Evolutionary conservation across 805 yeast species (phyloP).

Genomic region (Yamadazyma insecticola): DNA sequence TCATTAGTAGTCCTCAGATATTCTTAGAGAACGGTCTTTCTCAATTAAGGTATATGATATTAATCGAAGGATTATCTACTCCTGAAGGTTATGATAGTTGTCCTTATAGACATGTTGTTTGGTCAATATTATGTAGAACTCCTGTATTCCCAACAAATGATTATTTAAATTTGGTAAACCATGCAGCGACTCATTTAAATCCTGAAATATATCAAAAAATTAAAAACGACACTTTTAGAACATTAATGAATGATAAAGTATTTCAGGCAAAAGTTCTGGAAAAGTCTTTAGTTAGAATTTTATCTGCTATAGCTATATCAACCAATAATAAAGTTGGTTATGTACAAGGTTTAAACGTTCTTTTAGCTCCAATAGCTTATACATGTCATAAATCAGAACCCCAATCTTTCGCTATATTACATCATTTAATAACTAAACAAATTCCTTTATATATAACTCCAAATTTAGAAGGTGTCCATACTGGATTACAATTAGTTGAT

Average conservation of each 20-base stretch:
- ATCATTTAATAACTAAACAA: constrained; percentile 53
- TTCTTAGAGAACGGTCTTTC: constrained; percentile 30
- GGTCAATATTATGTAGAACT: constrained; percentile 72
- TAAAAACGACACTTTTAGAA: constrained; percentile 80
- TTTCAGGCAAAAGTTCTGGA: constrained; percentile 70
- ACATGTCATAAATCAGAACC: constrained; percentile 72
- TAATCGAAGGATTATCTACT: constrained; percentile 35
- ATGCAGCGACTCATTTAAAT: constrained; percentile 42
- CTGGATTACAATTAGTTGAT: constrained; percentile 73
- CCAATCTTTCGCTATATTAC: constrained; percentile 73
- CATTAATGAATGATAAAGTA: constrained; percentile 66
- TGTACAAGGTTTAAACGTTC: constrained; percentile 91
- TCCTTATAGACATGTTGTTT: constrained; percentile 68
- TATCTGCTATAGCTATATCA: constrained; percentile 67
- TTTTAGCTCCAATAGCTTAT: constrained; percentile 79
- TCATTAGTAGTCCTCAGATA: constrained; percentile 31
- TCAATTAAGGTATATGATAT: constrained; percentile 33
- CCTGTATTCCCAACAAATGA: constrained; percentile 52
- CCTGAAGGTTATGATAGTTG: constrained; percentile 49
- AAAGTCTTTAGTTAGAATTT: constrained; percentile 58
- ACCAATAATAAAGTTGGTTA: constrained; percentile 39
- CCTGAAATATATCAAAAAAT: constrained; percentile 64
- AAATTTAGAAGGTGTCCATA: constrained; percentile 74
- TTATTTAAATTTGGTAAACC: constrained; percentile 46
- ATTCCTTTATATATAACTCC: constrained; percentile 79